Conservation (phyloP, 2,329 filamentous ascomycete species). For the Fusarium anguioides region DNA sequence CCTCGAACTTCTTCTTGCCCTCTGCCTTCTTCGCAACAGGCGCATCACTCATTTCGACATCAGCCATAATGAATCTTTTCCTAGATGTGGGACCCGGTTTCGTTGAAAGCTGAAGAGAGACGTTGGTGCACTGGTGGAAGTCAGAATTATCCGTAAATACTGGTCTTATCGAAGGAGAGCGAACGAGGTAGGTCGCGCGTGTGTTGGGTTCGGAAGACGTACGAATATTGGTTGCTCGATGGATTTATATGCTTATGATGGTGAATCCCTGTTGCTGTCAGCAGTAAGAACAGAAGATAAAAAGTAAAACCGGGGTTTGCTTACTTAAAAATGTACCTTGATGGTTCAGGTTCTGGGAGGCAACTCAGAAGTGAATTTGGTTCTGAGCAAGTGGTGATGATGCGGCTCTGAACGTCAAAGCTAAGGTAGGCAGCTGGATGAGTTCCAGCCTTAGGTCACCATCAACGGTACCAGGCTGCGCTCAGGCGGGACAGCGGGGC, state of each 20-base stretch:
- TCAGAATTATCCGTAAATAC: constrained; percentile 1
- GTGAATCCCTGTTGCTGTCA: constrained; percentile 21
- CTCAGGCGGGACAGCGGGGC: constrained; percentile 2
- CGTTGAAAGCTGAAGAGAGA: background rate
- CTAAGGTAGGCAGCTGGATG: constrained; percentile 23
- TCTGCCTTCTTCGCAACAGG: constrained; percentile 72
- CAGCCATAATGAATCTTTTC: constrained; percentile 73
- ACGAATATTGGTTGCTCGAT: constrained; percentile 14
- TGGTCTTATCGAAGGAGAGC: background rate
- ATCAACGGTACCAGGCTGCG: background rate
- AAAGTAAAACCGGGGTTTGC: background rate
- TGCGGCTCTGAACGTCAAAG: constrained; percentile 25
- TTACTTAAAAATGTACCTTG: constrained; percentile 25
- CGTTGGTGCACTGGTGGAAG: constrained; percentile 4
- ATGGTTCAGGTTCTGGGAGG: constrained; percentile 15
- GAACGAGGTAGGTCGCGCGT: background rate
- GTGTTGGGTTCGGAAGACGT: constrained; percentile 24
- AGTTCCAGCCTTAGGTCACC: constrained; percentile 20
- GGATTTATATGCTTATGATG: background rate
- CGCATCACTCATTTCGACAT: constrained; percentile 96
- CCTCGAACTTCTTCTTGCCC: constrained; percentile 94
- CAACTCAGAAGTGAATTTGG: constrained; percentile 15
- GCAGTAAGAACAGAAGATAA: background rate
- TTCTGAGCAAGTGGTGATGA: constrained; percentile 29
- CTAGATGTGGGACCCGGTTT: background rate